Percentiles rank a stretch among this genome's conserved stretches.
These are phyloP conservation scores for Mortierella sp. DNA, from an alignment of 371 early-diverging fungal species.

Conservation along the genomic window DNA sequence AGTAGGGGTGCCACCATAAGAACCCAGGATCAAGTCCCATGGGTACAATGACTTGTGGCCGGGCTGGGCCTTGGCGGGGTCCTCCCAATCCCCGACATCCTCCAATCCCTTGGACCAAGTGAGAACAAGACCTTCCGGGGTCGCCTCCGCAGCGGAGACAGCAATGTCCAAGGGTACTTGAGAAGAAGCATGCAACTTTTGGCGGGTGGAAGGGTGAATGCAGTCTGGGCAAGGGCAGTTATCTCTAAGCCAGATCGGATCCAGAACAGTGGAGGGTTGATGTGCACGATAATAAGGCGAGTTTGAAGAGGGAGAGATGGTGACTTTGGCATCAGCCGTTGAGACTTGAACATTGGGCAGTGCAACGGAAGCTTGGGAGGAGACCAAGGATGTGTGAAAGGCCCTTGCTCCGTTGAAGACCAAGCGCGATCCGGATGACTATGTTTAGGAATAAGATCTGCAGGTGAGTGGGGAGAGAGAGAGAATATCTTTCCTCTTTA, in stretches of 20 bases:
- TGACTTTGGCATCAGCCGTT: slow-evolving; percentile 3
- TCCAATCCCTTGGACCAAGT: slow-evolving; percentile 53
- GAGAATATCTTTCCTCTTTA: too few relatives aligned
- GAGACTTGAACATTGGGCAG: slow-evolving; percentile 3
- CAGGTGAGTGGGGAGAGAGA: neutral
- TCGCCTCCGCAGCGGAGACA: slow-evolving; percentile 27
- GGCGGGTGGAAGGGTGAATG: slow-evolving; percentile 78
- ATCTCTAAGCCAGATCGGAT: slow-evolving; percentile 81
- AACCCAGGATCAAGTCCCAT: slow-evolving; percentile 44
- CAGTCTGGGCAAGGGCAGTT: slow-evolving; percentile 82
- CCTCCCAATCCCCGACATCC: slow-evolving; percentile 46
- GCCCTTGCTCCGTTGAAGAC: neutral
- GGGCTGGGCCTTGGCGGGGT: slow-evolving; percentile 46
- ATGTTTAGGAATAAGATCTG: neutral
- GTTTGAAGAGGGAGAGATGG: slow-evolving; percentile 11
- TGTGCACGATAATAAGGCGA: slow-evolving; percentile 35
- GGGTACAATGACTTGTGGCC: slow-evolving; percentile 60
- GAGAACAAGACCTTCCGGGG: slow-evolving; percentile 35
- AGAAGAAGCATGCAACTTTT: slow-evolving; percentile 85
- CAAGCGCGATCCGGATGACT: slow-evolving; percentile 13
- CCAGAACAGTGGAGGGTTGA: slow-evolving; percentile 26
- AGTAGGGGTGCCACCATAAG: slow-evolving; percentile 35
- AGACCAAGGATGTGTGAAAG: neutral
- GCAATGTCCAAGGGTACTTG: slow-evolving; percentile 70
- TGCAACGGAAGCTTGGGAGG: slow-evolving; percentile 16